Evolutionary conservation across 345 rosid genomes (phyloP).

Genomic region (Conringia planisiliqua): DNA sequence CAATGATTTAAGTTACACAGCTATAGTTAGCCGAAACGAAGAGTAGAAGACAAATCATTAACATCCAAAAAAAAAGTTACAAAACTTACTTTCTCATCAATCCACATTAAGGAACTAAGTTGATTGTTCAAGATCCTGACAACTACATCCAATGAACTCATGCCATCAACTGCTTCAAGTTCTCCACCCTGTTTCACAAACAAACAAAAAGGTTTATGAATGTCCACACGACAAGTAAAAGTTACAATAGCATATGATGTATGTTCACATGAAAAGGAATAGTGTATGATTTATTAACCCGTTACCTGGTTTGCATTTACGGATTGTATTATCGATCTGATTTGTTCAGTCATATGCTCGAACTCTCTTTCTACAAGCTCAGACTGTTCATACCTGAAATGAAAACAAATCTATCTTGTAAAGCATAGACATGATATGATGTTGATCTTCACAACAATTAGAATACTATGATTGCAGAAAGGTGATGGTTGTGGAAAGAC

Average conservation of each 20-base stretch:
- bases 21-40: not conserved
- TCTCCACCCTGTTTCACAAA: conserved; percentile 70
- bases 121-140: conserved; percentile 92
- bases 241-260: too few species aligned
- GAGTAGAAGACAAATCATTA: not conserved
- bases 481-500: not conserved
- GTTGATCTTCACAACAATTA: not conserved
- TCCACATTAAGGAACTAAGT: conserved; percentile 94
- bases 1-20: not conserved
- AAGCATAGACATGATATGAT: not conserved
- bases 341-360: conserved; percentile 92
- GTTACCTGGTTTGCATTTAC: conserved; percentile 79
- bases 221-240: not conserved
- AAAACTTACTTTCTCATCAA: conserved; percentile 76
- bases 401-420: conserved; percentile 5
- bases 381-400: conserved; percentile 84
- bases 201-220: not conserved
- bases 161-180: conserved; percentile 67
- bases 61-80: too few species aligned
- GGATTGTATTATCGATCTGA: conserved; percentile 77
- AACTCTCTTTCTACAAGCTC: conserved; percentile 87
- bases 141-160: conserved; percentile 87
- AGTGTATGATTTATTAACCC: not conserved
- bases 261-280: too few species aligned
- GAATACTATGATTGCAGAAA: not conserved